Base-by-base conservation (phyloP, 2,329 filamentous ascomycete species). In the Colletotrichum paranaense region DNA sequence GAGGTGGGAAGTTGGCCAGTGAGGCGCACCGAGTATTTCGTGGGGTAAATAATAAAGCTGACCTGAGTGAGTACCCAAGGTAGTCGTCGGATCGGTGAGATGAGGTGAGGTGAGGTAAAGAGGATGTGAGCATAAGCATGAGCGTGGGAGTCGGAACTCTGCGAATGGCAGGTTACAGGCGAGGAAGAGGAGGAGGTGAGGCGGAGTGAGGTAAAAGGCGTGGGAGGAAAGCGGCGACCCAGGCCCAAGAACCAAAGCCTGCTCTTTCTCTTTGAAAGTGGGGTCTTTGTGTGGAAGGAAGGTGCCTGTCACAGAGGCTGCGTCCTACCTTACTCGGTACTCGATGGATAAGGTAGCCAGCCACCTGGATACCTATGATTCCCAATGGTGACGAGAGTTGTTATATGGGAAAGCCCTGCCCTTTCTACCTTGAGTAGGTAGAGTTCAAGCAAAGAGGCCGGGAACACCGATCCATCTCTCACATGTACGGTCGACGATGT, bases 181-280 rank as follows among this genome's bases (percentile, higher is more conserved):
- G 38, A 42, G 38, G 56, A 22, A 22, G 42, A 53, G 38, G 26
- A 53, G 38, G 26, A 53, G 28, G 42, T 19, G 42, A 62, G 24
- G 38, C n/a, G 28, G 55, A 42, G 35, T 60, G 56, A 67, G 56
- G 64, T 68, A 62, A 62, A 46, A 42, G 32, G 53, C 53, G 42
- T 49, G 42, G 19, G 42, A 49, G 42, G 42, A 49, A 49, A n/a
- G 16, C 19, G 42, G 42, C 38, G 19, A n/a, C 16, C 28, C 9
- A 19, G 19, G 24, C 30, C 22, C 16, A 35, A 42, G 11, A 35
- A 35, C 32, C 32, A 35, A 35, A 35, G 32, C 32, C 32, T 35
- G 42, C 62, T 28, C 26, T 49, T 55, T 16, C 30, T 32, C 62
- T 49, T 28, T 22, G 62, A 30, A 30, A 30, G 49, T 26, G 62